A percentile compares a stretch with the other conserved stretches of the same genome.
Evolutionary conservation across 2,329 filamentous ascomycete genomes (phyloP).

Genomic region (Aspergillus ochraceus): DNA sequence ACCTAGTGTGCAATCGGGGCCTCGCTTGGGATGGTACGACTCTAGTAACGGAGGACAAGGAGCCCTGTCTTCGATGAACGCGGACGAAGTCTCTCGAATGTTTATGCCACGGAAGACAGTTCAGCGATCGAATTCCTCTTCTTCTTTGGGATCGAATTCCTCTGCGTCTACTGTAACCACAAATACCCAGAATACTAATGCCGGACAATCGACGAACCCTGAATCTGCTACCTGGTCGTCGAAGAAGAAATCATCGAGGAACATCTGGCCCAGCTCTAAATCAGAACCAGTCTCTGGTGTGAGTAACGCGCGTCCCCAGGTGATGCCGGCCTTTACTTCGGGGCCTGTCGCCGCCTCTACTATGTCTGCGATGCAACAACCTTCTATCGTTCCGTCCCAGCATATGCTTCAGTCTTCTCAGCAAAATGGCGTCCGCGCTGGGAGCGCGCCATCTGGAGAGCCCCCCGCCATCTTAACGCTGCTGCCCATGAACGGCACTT

Average conservation of each 20-base stretch:
- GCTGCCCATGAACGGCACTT: constrained; percentile 89
- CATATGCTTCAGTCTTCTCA: constrained; percentile 64
- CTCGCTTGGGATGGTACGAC: constrained; percentile 61
- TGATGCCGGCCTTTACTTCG: constrained; percentile 58
- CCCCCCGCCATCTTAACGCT: constrained; percentile 80
- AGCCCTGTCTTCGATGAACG: constrained; percentile 69
- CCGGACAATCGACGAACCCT: constrained; percentile 35
- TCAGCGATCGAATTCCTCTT: constrained; percentile 87
- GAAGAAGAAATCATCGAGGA: constrained; percentile 51
- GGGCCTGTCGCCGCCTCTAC: constrained; percentile 61
- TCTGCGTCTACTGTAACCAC: constrained; percentile 53
- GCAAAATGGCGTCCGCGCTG: constrained; percentile 56
- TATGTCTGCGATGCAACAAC: constrained; percentile 64
- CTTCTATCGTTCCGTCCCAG: constrained; percentile 67
- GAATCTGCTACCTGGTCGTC: constrained; percentile 42
- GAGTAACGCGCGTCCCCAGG: constrained; percentile 61
- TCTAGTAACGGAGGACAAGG: constrained; percentile 58
- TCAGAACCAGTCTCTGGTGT: constrained; percentile 65
- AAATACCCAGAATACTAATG: constrained; percentile 37
- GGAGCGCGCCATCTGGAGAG: constrained; percentile 51
- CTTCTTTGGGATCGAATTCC: constrained; percentile 66
- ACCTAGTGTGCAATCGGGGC: constrained; percentile 62
- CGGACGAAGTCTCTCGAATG: constrained; percentile 83
- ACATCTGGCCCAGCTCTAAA: constrained; percentile 66
- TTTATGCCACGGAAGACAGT: constrained; percentile 85